phyloP scores from a whole-genome alignment of 1,284 basidiomycete genomes.

The Rhodotorula sp. region DNA sequence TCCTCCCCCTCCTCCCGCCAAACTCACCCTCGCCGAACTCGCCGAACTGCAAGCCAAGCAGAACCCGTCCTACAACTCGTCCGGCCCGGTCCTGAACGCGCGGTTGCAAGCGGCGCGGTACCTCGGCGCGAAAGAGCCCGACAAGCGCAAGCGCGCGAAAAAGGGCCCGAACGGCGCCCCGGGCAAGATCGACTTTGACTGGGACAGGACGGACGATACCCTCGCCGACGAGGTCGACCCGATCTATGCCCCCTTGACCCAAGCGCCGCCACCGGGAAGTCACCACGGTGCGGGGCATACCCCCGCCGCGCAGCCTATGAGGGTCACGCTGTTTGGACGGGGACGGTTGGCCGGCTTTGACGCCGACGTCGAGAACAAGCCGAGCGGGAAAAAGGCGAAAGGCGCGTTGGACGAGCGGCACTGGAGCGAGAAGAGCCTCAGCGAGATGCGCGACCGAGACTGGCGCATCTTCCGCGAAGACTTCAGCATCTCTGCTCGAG shows the following conservation, averaged over 20 bases:
- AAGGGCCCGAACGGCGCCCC: slow-evolving; percentile 81
- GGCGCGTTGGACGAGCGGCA: slow-evolving; percentile 84
- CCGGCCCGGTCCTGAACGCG: slow-evolving; percentile 24
- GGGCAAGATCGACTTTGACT: slow-evolving; percentile 95
- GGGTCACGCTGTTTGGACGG: slow-evolving; percentile 25
- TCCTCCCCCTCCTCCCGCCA: slow-evolving; percentile 6
- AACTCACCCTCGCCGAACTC: slow-evolving; percentile 39
- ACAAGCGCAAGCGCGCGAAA: slow-evolving; percentile 77
- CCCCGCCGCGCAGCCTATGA: slow-evolving; percentile 8
- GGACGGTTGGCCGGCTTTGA: slow-evolving; percentile 43
- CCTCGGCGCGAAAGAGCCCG: slow-evolving; percentile 65
- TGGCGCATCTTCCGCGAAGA: slow-evolving; percentile 99
- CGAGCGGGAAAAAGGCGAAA: slow-evolving; percentile 51
- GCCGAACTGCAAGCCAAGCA: slow-evolving; percentile 17
- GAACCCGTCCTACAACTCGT: neutral
- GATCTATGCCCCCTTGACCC: slow-evolving; percentile 38
- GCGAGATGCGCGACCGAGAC: slow-evolving; percentile 95
- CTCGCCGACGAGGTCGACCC: slow-evolving; percentile 53
- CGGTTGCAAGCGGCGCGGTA: slow-evolving; percentile 58
- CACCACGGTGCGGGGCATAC: neutral
- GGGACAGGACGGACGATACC: slow-evolving; percentile 92
- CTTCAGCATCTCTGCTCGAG: slow-evolving; percentile 90
- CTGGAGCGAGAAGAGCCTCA: slow-evolving; percentile 92
- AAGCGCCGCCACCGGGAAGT: slow-evolving; percentile 3
- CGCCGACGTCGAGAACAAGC: slow-evolving; percentile 31